These are phyloP conservation scores for Thelonectria discophora DNA, from an alignment of 2,329 filamentous ascomycete genomes.

Conservation along the genomic window DNA sequence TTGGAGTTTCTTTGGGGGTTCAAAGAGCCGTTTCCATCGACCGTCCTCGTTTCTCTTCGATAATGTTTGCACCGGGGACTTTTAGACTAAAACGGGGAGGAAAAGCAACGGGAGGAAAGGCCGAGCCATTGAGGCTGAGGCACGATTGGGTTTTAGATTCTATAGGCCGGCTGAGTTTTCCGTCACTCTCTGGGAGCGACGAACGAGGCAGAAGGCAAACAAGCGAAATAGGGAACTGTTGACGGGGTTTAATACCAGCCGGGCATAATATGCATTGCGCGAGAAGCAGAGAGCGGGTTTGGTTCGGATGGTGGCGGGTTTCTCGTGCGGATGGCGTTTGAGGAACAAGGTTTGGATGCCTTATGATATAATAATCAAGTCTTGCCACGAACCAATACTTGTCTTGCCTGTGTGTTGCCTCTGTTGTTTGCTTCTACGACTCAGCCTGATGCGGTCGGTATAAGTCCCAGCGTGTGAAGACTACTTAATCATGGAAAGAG, in stretches of 20 bases:
- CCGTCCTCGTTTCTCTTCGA: conserved; percentile 14
- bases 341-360: conserved; percentile 30
- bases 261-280: conserved; percentile 13
- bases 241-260: not conserved
- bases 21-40: conserved; percentile 21
- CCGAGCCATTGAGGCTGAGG: not conserved
- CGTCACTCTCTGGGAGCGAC: not conserved
- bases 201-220: not conserved
- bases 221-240: not conserved
- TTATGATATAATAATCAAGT: conserved; percentile 37
- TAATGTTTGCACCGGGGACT: conserved; percentile 19
- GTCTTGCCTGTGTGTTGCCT: too few species aligned
- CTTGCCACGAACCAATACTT: conserved; percentile 21
- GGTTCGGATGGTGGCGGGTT: not conserved
- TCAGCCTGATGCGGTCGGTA: not conserved
- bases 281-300: conserved; percentile 5
- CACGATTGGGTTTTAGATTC: not conserved
- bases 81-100: conserved; percentile 25
- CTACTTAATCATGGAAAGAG: too few species aligned
- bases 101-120: conserved; percentile 1
- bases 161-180: not conserved
- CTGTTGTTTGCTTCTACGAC: too few species aligned
- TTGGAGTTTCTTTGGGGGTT: conserved; percentile 28
- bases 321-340: conserved; percentile 25
- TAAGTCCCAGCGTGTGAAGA: too few species aligned